phyloP scores from a whole-genome alignment of 108 stramenopile species.

The Licmophora abbreviata region DNA sequence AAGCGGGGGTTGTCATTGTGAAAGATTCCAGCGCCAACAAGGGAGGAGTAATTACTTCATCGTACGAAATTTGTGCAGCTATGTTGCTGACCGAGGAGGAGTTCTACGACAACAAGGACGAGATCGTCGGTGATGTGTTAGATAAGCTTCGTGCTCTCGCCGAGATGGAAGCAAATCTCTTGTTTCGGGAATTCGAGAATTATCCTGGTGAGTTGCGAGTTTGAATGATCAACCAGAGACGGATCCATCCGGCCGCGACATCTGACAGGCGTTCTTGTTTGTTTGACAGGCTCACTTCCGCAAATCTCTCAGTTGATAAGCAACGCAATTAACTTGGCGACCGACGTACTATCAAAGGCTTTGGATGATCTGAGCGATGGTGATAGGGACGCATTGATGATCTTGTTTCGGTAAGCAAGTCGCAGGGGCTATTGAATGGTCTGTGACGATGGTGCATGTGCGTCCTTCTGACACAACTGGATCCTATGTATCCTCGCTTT shows the following conservation, averaged over 20 bases:
- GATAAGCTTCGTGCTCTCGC: slow-evolving; percentile 80
- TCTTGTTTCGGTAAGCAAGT: slow-evolving; percentile 47
- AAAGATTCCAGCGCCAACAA: slow-evolving; percentile 99
- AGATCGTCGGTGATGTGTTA: slow-evolving; percentile 89
- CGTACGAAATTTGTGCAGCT: slow-evolving; percentile 92
- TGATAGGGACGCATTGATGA: slow-evolving; percentile 61
- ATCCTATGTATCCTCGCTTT: slow-evolving; percentile 1
- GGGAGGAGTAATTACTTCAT: slow-evolving; percentile 95
- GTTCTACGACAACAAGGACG: slow-evolving; percentile 89
- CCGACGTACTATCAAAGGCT: slow-evolving; percentile 84
- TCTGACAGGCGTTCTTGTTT: background rate
- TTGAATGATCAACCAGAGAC: slow-evolving; percentile 1
- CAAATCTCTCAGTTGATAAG: slow-evolving; percentile 83
- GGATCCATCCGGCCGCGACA: background rate
- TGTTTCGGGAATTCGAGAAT: slow-evolving; percentile 91
- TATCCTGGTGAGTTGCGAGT: slow-evolving; percentile 39
- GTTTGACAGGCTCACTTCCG: slow-evolving; percentile 48
- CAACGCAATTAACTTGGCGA: slow-evolving; percentile 84
- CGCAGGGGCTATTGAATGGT: background rate
- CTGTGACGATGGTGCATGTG: background rate
- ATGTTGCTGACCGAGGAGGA: slow-evolving; percentile 90
- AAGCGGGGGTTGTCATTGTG: slow-evolving; percentile 93
- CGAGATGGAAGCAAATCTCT: slow-evolving; percentile 89
- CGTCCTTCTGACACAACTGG: background rate
- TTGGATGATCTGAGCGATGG: slow-evolving; percentile 60